These are phyloP conservation scores for Phaeotremella fagi DNA, from an alignment of 768 basidiomycete genomes.

Conservation along the genomic window DNA sequence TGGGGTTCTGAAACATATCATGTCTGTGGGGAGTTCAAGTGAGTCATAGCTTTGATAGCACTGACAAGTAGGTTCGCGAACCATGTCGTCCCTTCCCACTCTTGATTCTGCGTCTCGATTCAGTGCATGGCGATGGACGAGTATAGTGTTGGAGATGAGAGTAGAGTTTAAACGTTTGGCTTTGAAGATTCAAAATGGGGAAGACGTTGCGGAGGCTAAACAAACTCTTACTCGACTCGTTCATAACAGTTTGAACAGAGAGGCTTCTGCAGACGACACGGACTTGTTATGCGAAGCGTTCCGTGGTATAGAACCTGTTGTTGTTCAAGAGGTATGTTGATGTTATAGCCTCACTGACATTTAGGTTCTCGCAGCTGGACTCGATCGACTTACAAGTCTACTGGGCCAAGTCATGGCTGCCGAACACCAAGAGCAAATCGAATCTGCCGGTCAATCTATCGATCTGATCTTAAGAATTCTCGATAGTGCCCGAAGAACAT, in stretches of 20 bases:
- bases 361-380: constrained; percentile 30
- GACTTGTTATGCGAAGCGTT: constrained; percentile 42
- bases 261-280: constrained; percentile 31
- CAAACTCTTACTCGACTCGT: constrained; percentile 28
- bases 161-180: constrained; percentile 43
- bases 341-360: constrained; percentile 1
- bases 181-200: constrained; percentile 19
- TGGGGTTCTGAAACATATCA: constrained; percentile 39
- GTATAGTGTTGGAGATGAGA: constrained; percentile 41
- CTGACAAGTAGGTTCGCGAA: constrained; percentile 1
- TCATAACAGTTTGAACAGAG: constrained; percentile 24
- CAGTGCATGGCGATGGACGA: constrained; percentile 43
- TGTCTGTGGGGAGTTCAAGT: constrained; percentile 31
- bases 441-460: constrained; percentile 10
- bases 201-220: constrained; percentile 24
- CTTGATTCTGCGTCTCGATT: constrained; percentile 22
- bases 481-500: constrained; percentile 7
- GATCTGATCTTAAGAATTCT: constrained; percentile 31
- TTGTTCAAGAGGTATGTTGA: constrained; percentile 28
- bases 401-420: constrained; percentile 27
- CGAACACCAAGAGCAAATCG: constrained; percentile 18
- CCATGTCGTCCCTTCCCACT: constrained; percentile 4
- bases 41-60: constrained; percentile 7
- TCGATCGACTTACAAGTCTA: constrained; percentile 29
- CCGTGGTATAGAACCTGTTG: constrained; percentile 36